Base-by-base conservation (phyloP, 2,329 filamentous ascomycete species). In the Penicillium olsonii region DNA sequence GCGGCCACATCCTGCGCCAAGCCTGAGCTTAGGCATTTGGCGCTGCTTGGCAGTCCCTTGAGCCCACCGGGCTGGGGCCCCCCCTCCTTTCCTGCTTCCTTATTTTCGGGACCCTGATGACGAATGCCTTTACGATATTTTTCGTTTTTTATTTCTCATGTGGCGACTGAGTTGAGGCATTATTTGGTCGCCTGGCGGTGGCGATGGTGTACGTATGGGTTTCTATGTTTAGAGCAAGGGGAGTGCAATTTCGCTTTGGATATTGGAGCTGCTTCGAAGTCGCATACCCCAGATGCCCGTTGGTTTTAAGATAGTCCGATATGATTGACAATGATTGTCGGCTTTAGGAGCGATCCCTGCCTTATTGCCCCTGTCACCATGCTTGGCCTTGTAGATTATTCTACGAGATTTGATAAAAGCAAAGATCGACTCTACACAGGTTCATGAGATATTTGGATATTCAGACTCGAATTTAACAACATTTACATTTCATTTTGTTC, bases 11-110 rank as follows among this genome's bases (percentile, higher is more conserved):
- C 48, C 47, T 57, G 48, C 22, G 59, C 59, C 59, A 61, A 61
- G 59, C n/a, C 33, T 52, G 54, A 60, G 59, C 59, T 61, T 61
- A 61, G 59, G 57, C 55, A 61, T 60, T 59, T 57, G 45, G 51
- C 53, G 52, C 39, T 35, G 46, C 54, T 61, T 61, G 57, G 59
- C 57, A 53, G 33, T n/a, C 19, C 37, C 33, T 37, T 18, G 42
- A 19, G 26, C 22, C 15, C 20, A 26, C 29, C n/a, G 12, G n/a
- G 12, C 20, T 47, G 41, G 29, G 29, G 12, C 12, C 29, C 26
- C 46, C 41, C 46, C 47, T 49, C 42, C 26, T 40, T 49, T 48
- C 18, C 14, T 24, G 17, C 42, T 48, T 20, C 31, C 22, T 15
- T 15, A 31, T 39, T 37, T 17, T 31, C 26, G n/a, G 31, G 29